Percentiles rank a stretch among this genome's conserved stretches.
phyloP scores from a whole-genome alignment of 2,329 filamentous ascomycete genomes.

The Aspergillus ibericus region DNA sequence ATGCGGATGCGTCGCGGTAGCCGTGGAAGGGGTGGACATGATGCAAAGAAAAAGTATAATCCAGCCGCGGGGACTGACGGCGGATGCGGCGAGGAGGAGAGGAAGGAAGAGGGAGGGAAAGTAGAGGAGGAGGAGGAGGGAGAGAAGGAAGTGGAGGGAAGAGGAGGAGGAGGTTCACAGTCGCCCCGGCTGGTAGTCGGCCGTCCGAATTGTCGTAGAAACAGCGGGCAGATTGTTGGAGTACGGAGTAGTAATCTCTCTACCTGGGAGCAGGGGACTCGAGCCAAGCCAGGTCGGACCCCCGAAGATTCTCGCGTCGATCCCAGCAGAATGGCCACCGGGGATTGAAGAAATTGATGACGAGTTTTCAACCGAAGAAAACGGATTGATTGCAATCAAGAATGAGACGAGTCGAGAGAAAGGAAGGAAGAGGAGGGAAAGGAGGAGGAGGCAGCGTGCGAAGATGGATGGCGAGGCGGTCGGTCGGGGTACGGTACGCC shows the following conservation, averaged over 20 bases:
- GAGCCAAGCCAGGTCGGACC: conserved; percentile 17
- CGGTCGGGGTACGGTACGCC: conserved; percentile 18
- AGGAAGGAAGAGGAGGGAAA: conserved; percentile 10
- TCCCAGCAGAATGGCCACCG: conserved; percentile 5
- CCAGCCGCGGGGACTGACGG: conserved; percentile 32
- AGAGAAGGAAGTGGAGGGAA: not conserved
- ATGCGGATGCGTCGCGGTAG: conserved; percentile 68
- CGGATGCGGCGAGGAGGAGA: conserved; percentile 15
- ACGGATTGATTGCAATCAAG: not conserved
- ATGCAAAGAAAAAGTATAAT: conserved; percentile 26
- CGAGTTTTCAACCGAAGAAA: not conserved
- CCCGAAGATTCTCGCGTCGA: conserved; percentile 19
- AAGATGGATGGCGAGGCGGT: conserved; percentile 27
- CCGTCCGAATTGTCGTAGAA: conserved; percentile 13
- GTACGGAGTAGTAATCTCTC: not conserved
- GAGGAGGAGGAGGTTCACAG: conserved; percentile 10
- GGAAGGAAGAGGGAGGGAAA: conserved; percentile 4
- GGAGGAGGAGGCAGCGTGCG: conserved; percentile 12
- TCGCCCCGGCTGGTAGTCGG: conserved; percentile 19
- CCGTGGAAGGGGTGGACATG: conserved; percentile 82
- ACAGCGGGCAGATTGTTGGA: not conserved
- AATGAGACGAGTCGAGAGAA: not conserved
- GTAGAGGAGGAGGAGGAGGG: conserved; percentile 3
- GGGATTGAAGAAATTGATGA: not conserved
- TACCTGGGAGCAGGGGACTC: conserved; percentile 13